A percentile compares a stretch with the other conserved stretches of the same genome.
Evolutionary conservation across 306 rosid genomes (phyloP).

Genomic region (Quillaja saponaria): DNA sequence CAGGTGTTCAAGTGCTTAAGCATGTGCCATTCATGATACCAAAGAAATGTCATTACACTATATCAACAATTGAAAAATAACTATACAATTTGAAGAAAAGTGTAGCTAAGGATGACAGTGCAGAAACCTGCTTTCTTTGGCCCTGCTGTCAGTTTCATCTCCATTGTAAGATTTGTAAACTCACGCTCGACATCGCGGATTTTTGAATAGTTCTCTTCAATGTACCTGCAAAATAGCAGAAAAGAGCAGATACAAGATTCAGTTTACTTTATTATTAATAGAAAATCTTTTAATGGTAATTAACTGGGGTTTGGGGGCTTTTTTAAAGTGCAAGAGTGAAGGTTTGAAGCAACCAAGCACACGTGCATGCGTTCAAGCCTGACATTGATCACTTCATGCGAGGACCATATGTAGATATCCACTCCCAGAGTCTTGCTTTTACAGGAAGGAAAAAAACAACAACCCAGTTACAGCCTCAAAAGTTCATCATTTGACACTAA

Average conservation of each 20-base stretch:
- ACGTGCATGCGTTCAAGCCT: constrained; percentile 15
- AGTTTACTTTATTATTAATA: constrained; percentile 7
- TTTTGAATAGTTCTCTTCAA: constrained; percentile 86
- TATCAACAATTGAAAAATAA: constrained; percentile 22
- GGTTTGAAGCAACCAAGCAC: background rate
- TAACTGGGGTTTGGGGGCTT: background rate
- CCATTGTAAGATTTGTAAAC: constrained; percentile 72
- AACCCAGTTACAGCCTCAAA: background rate
- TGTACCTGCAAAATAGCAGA: constrained; percentile 51
- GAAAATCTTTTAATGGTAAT: background rate
- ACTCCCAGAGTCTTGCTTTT: constrained; percentile 2
- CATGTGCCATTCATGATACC: constrained; percentile 31
- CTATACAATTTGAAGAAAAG: constrained; percentile 7
- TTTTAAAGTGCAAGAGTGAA: background rate
- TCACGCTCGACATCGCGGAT: constrained; percentile 93
- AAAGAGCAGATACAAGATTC: constrained; percentile 14
- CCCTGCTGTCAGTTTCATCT: constrained; percentile 92
- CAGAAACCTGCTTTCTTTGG: constrained; percentile 90
- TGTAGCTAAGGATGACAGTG: constrained; percentile 29
- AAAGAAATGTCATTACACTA: constrained; percentile 36
- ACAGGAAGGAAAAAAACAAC: background rate
- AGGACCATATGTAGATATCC: background rate
- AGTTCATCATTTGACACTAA: too few species aligned
- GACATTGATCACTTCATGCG: constrained; percentile 10
- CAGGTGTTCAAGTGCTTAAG: constrained; percentile 80